These are phyloP conservation scores for Cytospora chrysosperma DNA, from an alignment of 2,329 filamentous ascomycete species.

Conservation along the genomic window DNA sequence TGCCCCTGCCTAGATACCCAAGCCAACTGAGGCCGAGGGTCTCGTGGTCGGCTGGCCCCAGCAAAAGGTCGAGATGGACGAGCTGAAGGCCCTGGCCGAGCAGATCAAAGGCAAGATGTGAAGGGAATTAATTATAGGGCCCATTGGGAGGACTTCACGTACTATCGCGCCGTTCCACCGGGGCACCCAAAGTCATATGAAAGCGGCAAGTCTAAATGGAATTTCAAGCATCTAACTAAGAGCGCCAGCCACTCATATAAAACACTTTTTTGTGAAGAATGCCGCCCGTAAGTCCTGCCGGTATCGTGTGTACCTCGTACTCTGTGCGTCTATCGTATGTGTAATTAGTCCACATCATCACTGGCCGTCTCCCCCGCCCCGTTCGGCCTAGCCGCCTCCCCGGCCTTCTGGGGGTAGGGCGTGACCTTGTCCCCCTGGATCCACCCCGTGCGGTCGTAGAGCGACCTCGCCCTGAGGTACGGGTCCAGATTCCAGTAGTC, in stretches of 20 bases:
- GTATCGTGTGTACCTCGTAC: background rate
- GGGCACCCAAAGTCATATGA: too few species aligned
- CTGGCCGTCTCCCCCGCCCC: constrained; percentile 37
- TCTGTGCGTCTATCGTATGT: constrained; percentile 18
- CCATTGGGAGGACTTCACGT: too few species aligned
- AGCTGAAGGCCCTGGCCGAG: constrained; percentile 74
- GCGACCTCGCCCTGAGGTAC: constrained; percentile 76
- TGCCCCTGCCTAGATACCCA: constrained; percentile 77
- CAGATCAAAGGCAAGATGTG: constrained; percentile 90
- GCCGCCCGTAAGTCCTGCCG: background rate
- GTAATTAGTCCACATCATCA: constrained; percentile 47
- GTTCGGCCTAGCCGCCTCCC: constrained; percentile 26
- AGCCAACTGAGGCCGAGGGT: constrained; percentile 81
- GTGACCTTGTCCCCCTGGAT: constrained; percentile 68
- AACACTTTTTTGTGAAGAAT: background rate
- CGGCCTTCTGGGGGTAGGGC: constrained; percentile 57
- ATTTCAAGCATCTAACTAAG: background rate
- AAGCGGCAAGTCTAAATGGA: background rate
- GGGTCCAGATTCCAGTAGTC: constrained; percentile 92
- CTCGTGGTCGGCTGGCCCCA: constrained; percentile 79
- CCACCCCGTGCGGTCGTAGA: constrained; percentile 80
- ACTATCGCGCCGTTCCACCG: too few species aligned
- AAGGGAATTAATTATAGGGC: constrained; percentile 1
- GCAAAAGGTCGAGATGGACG: constrained; percentile 74
- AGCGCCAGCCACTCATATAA: background rate